Base-by-base conservation (phyloP, 108 stramenopile genomes). In the Mediolabrus comicus region DNA sequence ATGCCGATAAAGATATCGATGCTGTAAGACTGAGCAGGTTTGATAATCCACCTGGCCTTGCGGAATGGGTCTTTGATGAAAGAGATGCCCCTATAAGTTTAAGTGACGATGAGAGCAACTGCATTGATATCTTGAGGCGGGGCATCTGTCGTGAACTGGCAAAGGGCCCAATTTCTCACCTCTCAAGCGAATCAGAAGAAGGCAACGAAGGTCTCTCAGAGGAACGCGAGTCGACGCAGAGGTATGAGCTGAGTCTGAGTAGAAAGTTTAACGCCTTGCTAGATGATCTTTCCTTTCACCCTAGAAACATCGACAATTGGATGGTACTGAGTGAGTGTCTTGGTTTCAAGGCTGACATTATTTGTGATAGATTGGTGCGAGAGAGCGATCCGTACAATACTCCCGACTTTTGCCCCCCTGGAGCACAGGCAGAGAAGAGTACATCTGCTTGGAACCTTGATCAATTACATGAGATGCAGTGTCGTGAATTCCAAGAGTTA, bases 261-360 rank as follows among this genome's bases (percentile, higher is more conserved):
- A 84, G 86, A 60, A 92, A 91, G 69, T 91, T 95, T 62, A 53
- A 67, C 10, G 91, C 87, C 1, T 85, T 95, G 46, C 31, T 95
- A 32, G 82, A 91, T 38, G 81, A 88, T 60, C 62, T 95, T 46
- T 86, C 84, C 33, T 86, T 85, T 43, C 72, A 87, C 57, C 79
- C 83, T 2, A 60, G 52, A 10, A 77, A 92, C 55, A 69, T 63
- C n/a, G 83, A 80, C 19, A 67, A 88, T 8, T 95, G 91, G 91
- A 84, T 81, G 31, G 74, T 81, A 4, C 81, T 88, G 25, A 85
- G 88, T 29, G 84, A 90, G 67, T 88, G 87, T 62, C 52, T 84
- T 26, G 77, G 71, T 24, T 75, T 88, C 53, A 92, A 90, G 62
- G 86, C 87, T 10, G 88, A 95, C 7, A 60, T 82, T 24, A 91